Evolutionary conservation across 148 eudicot genomes (phyloP).

Genomic region (Tetragonia tetragonoides): DNA sequence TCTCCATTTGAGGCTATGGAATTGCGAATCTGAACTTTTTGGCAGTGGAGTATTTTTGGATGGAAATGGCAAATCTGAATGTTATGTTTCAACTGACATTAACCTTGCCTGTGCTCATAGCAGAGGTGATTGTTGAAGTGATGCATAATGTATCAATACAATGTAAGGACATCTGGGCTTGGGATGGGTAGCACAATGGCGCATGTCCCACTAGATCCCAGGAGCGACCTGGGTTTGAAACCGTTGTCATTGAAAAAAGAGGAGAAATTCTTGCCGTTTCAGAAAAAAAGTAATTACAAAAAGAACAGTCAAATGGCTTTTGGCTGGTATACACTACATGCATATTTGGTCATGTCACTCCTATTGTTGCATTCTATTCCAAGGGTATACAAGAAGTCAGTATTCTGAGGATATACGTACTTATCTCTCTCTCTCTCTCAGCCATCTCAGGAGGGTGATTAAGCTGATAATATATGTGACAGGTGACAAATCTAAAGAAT

Average conservation of each 20-base stretch:
- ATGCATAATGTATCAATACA: background rate
- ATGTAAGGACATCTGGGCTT: background rate
- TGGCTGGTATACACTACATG: background rate
- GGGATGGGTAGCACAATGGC: too few species aligned
- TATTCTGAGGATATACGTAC: background rate
- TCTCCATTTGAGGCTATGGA: conserved; percentile 16
- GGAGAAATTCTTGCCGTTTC: too few species aligned
- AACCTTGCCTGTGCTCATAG: background rate
- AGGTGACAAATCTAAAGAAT: background rate
- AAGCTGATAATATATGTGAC: background rate
- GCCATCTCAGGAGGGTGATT: background rate
- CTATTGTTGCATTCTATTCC: background rate
- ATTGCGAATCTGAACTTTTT: conserved; percentile 2
- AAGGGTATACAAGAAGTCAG: background rate
- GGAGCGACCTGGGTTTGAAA: too few species aligned
- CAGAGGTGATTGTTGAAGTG: background rate
- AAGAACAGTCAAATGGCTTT: background rate
- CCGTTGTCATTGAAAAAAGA: too few species aligned
- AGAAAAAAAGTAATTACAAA: too few species aligned
- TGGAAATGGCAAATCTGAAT: background rate
- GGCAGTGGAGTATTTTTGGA: background rate
- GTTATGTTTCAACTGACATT: background rate
- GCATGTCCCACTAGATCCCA: too few species aligned
- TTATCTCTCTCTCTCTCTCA: too few species aligned
- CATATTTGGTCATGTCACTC: background rate